Percentiles rank a stretch among this genome's conserved stretches.
These are phyloP conservation scores for Epichloe amarillans DNA, from an alignment of 2,329 filamentous ascomycete genomes.

Conservation along the genomic window DNA sequence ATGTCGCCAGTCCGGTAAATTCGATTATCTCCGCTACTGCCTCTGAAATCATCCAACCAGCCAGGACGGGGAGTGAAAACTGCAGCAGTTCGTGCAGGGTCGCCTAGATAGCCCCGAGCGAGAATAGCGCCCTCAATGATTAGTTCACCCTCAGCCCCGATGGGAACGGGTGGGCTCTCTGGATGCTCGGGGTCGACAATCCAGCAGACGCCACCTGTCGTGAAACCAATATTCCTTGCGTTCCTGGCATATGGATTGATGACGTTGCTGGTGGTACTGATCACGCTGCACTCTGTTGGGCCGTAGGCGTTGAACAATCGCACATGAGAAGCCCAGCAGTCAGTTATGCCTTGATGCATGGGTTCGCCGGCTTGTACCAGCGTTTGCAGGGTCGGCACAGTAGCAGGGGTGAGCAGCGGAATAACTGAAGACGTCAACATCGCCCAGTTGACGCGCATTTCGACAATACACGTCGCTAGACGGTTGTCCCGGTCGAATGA, in stretches of 20 bases:
- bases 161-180: conserved; percentile 10
- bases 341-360: background rate
- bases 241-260: conserved; percentile 5
- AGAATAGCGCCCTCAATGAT: conserved; percentile 30
- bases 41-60: conserved; percentile 3
- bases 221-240: conserved; percentile 14
- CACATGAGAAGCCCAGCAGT: background rate
- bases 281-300: background rate
- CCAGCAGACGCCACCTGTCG: conserved; percentile 10
- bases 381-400: background rate
- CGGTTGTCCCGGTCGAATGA: background rate
- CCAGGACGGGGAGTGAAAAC: conserved; percentile 8
- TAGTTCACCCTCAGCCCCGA: conserved; percentile 19
- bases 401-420: background rate
- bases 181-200: conserved; percentile 11
- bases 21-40: too few species aligned
- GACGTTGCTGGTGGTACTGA: background rate
- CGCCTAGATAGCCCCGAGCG: conserved; percentile 35
- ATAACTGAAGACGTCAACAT: background rate
- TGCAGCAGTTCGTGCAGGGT: conserved; percentile 15
- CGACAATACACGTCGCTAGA: background rate
- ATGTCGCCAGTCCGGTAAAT: background rate
- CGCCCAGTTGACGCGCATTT: background rate
- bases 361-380: background rate
- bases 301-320: background rate